These are phyloP conservation scores for Microascus cirrosus DNA, from an alignment of 2,329 filamentous ascomycete genomes.

Conservation along the genomic window DNA sequence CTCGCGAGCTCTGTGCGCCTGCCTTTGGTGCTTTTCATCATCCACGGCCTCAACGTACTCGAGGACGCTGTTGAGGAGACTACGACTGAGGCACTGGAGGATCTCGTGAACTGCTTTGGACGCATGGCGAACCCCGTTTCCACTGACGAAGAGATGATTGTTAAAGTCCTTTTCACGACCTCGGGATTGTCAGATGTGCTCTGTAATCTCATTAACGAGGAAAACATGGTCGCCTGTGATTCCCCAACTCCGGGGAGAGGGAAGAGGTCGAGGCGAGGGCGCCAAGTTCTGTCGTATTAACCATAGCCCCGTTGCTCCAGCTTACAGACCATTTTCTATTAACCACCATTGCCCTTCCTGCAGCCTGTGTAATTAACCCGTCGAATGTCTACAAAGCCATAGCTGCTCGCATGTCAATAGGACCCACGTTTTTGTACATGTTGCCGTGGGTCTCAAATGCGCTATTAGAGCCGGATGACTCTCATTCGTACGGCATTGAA, in stretches of 20 bases:
- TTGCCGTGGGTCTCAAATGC: too few relatives aligned
- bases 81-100: background rate
- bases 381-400: too few relatives aligned
- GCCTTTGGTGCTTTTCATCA: slow-evolving; percentile 2
- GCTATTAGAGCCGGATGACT: too few relatives aligned
- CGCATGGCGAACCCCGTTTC: background rate
- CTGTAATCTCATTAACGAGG: background rate
- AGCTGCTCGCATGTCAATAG: too few relatives aligned
- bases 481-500: too few relatives aligned
- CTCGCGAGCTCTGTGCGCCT: background rate
- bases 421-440: too few relatives aligned
- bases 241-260: background rate
- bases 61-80: background rate
- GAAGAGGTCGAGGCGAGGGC: background rate
- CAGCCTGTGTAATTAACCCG: too few relatives aligned
- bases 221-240: background rate
- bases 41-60: slow-evolving; percentile 3
- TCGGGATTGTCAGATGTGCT: background rate
- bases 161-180: background rate
- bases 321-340: too few relatives aligned
- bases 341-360: too few relatives aligned
- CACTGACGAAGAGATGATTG: background rate
- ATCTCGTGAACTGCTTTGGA: background rate
- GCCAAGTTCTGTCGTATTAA: background rate
- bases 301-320: too few relatives aligned